Base-by-base conservation (phyloP, 345 rosid genomes). In the Pugionium dolabratum region DNA sequence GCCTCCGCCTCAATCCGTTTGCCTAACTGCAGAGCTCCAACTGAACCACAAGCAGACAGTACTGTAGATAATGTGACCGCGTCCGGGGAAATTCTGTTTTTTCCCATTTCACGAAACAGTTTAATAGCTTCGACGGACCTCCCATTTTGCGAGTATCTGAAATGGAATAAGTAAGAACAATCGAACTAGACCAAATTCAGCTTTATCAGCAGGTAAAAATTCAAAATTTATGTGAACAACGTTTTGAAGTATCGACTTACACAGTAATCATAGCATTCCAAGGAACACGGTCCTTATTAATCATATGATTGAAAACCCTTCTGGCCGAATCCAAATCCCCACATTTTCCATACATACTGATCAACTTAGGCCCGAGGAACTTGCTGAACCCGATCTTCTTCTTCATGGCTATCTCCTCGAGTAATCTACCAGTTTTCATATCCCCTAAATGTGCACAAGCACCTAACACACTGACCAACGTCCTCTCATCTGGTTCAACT, bases 211-310 rank as follows among this genome's bases (percentile, higher is more conserved):
- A 1, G 9, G 10, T 9, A 5, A 62, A 59, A n/a, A 28, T 7
- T 4, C 25, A 39, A 2, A 45, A 57, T 46, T 49, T 26, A 47
- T 7, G 28, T 3, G 18, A 48, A 48, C 39, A 49, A 46, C 66
- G 18, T 32, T 6, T 33, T 1, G 4, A 36, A 62, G 54, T 18
- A 42, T n/a, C 1, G 64, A 68, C 70, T 72, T 84, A 91, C 91
- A 85, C 88, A 1, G 91, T 80, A 79, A 90, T 83, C 91, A 90
- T 82, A 63, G 97, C 91, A 80, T 90, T 93, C 97, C 98, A 93
- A 62, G 82, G 61, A 67, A 85, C 75, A 34, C 81, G 73, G 78
- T 90, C 97, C 72, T 79, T 87, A n/a, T 44, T 72, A 33, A 7
- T 53, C 82, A 93, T 82, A 30, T 66, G 74, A 82, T 81, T 86